Percentiles rank a stretch among this genome's conserved stretches.
phyloP scores from a whole-genome alignment of 2,329 filamentous ascomycete genomes.

The Fusarium domesticum region DNA sequence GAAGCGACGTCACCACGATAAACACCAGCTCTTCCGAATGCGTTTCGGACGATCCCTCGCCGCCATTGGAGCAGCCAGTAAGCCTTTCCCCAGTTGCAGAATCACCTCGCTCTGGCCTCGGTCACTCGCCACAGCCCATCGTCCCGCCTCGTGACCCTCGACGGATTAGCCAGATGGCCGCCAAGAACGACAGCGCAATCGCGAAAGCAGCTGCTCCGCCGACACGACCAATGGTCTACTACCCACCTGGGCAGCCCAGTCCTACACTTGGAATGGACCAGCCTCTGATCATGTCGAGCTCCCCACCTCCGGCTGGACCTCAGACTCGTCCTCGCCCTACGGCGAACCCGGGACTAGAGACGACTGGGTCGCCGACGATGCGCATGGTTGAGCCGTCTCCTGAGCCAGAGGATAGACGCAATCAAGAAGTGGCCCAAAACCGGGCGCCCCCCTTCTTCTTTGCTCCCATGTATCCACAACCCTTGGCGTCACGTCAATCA shows the following conservation, averaged over 20 bases:
- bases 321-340: conserved; percentile 8
- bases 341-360: conserved; percentile 21
- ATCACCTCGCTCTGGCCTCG: conserved; percentile 37
- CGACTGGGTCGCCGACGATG: conserved; percentile 36
- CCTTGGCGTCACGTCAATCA: conserved; percentile 15
- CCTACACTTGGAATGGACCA: conserved; percentile 40
- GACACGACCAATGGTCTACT: conserved; percentile 32
- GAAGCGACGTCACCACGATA: conserved; percentile 18
- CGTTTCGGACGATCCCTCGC: conserved; percentile 14
- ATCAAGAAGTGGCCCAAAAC: conserved; percentile 6
- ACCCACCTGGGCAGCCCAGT: conserved; percentile 41
- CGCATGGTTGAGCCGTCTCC: conserved; percentile 38
- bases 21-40: conserved; percentile 33
- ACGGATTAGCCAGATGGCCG: conserved; percentile 16
- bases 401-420: conserved; percentile 20
- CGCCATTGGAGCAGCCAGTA: conserved; percentile 22
- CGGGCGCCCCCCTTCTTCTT: conserved; percentile 23
- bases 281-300: conserved; percentile 8
- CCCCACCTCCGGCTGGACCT: conserved; percentile 2
- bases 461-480: conserved; percentile 24
- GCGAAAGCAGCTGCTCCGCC: conserved; percentile 33
- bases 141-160: conserved; percentile 28
- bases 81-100: conserved; percentile 50
- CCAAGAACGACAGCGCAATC: conserved; percentile 1
- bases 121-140: conserved; percentile 35